Evolutionary conservation across 129 eudicot genomes (phyloP), one percentile per base, ranked within the genome.

Genomic region (Flaveria robusta): DNA sequence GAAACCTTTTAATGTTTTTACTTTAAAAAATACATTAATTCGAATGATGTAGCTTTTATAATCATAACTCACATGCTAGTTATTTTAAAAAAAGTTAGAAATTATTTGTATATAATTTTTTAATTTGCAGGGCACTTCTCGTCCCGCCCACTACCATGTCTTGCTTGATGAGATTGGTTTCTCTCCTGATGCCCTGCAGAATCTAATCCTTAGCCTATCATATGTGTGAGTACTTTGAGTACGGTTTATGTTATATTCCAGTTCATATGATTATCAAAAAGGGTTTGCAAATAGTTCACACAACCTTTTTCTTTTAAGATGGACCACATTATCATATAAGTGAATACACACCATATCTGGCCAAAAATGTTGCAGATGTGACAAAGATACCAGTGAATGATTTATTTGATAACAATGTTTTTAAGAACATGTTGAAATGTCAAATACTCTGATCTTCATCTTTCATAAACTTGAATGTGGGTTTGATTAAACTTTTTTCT

Each of bases 151-250:
- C 81, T 95, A 95, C 71, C 96, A 91, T 77, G 97, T 95, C 26
- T 85, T 95, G 87, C 79, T 91, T 62, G 99, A 95, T 79, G 99
- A 95, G 81, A 91, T 95, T 72, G 94, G 97, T 67, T 95, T 95
- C 85, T 86, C 96, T 68, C 91, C 97, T n/a, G 96, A 91, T 82
- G 79, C 81, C 59, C 86, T 95, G 70, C 99, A 95, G 73, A 85
- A 83, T 71, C 84, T 95, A 20, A 87, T 91, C 74, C 90, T 87
- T 79, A 83, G 92, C 12, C 84, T 95, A 45, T 91, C 92, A 60
- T 95, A 95, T 19, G 96, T 89, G 99, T 95, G 83, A 86, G 97
- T 66, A 79, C 80, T 27, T 37, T 26, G 23, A 19, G 15, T 52
- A 27, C 5, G 50, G 37, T n/a, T 47, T 59, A 42, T 62, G 39